Percentiles rank a stretch among this genome's conserved stretches.
Conservation (phyloP, 1,284 basidiomycete genomes). For the Trametes versicolor region DNA sequence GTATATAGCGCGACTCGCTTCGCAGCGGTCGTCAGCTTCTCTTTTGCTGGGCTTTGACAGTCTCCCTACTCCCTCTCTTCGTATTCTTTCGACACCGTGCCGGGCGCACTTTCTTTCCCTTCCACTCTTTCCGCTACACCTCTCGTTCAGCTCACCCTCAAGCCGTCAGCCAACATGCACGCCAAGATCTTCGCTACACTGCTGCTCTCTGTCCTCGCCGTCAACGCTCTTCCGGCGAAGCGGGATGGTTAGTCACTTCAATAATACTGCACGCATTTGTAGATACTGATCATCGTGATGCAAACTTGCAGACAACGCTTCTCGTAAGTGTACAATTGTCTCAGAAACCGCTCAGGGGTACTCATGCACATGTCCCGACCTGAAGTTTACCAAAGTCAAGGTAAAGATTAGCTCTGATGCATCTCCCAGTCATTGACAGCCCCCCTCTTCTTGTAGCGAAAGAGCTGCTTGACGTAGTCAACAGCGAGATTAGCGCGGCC, state of each 20-base stretch:
- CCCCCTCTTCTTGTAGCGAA: neutral
- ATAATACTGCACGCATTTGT: neutral
- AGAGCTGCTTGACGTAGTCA: conserved; percentile 9
- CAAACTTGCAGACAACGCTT: neutral
- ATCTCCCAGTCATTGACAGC: neutral
- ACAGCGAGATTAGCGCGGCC: conserved; percentile 14
- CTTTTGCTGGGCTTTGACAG: conserved; percentile 1
- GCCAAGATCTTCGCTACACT: conserved; percentile 3
- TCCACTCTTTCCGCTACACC: neutral
- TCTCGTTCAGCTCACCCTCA: neutral
- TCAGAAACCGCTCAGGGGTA: neutral
- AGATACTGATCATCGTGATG: neutral
- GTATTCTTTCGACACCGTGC: neutral
- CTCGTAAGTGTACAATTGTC: neutral
- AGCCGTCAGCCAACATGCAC: neutral
- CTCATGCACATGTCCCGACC: neutral
- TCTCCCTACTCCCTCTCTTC: neutral
- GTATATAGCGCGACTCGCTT: neutral
- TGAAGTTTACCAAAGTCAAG: conserved; percentile 6
- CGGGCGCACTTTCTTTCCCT: conserved; percentile 1
- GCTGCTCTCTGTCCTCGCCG: conserved; percentile 1
- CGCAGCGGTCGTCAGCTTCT: neutral
- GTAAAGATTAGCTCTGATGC: neutral
- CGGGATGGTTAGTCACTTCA: neutral
- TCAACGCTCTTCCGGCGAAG: neutral